Evolutionary conservation across 371 early-diverging fungal species (phyloP), one percentile per base, ranked within the genome.

Genomic region (Rhizomucor miehei): DNA sequence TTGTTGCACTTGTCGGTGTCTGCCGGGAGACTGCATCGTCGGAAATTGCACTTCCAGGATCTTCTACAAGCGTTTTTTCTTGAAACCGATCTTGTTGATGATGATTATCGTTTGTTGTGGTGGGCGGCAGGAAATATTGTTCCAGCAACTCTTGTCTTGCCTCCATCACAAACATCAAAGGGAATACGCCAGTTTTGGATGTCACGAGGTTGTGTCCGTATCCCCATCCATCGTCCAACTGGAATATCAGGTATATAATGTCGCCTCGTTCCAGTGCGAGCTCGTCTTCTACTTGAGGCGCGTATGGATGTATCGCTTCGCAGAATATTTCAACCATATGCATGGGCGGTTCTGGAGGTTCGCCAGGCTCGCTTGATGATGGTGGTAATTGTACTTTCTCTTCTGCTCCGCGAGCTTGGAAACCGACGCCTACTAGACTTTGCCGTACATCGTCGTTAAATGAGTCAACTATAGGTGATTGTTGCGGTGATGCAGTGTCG

Each of bases 161-260:
- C n/a, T 57, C 62, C 1, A 57, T 49, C 21, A 85, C 80, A 59
- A 85, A 86, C 2, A 80, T 77, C 13, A 83, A 56, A 8, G 89
- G 89, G 69, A 89, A 88, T 6, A 82, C 85, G 6, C 89, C 89
- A 43, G 67, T 71, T 39, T 71, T 63, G 13, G 77, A 76, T 1
- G 87, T 81, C 25, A 75, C 68, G 48, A 80, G 70, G 60, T 85
- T 86, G 21, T 68, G 65, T 5, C 88, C 88, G 21, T 83, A 73
- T 3, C 82, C 88, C 88, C 88, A 87, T n/a, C 84, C 84, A 63
- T 87, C 87, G 53, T 83, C 81, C 66, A 79, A 75, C 19, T 67
- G 69, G 17, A 73, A 51, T 9, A 69, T 67, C 11, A 89, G 72
- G 10, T 73, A 76, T 6, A 89, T 67, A 51, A 84, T 71, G 65